Percentiles rank a stretch among this genome's conserved stretches.
Evolutionary conservation across 345 rosid species (phyloP).

Genomic region (Cochlearia excelsa): DNA sequence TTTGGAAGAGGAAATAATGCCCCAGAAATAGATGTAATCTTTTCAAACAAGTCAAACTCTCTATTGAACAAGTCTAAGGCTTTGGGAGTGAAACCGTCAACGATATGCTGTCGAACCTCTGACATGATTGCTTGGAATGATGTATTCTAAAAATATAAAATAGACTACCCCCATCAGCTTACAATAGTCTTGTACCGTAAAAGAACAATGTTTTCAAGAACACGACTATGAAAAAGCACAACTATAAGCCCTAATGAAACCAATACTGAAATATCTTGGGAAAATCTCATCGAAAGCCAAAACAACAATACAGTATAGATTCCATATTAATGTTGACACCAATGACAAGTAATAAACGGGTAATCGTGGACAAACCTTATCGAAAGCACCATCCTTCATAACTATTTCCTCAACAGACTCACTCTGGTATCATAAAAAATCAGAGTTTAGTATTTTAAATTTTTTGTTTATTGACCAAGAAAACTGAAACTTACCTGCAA

Average conservation of each 20-base stretch:
- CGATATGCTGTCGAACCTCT: constrained; percentile 58
- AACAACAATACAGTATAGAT: not conserved
- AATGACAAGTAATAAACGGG: not conserved
- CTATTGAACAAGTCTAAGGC: constrained; percentile 65
- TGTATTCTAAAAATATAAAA: constrained; percentile 47
- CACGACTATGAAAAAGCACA: not conserved
- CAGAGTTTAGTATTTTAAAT: no score
- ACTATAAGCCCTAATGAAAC: not conserved
- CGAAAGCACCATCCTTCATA: constrained; percentile 44
- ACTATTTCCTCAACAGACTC: constrained; percentile 54
- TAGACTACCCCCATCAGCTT: not conserved
- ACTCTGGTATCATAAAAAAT: constrained; percentile 48
- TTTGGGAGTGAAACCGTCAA: constrained; percentile 63
- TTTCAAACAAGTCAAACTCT: constrained; percentile 72
- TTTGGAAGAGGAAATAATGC: constrained; percentile 61
- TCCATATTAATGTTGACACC: not conserved
- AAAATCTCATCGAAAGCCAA: no score
- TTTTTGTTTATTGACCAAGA: not conserved
- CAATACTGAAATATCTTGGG: no score
- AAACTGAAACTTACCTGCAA: constrained; percentile 51
- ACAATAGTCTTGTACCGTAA: no score
- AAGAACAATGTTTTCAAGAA: not conserved
- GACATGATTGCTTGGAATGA: constrained; percentile 63
- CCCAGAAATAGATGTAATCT: constrained; percentile 86
- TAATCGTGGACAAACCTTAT: constrained; percentile 42